These are phyloP conservation scores for Saccharomycopsis crataegensis DNA, from an alignment of 1,139 yeast species.

Conservation along the genomic window DNA sequence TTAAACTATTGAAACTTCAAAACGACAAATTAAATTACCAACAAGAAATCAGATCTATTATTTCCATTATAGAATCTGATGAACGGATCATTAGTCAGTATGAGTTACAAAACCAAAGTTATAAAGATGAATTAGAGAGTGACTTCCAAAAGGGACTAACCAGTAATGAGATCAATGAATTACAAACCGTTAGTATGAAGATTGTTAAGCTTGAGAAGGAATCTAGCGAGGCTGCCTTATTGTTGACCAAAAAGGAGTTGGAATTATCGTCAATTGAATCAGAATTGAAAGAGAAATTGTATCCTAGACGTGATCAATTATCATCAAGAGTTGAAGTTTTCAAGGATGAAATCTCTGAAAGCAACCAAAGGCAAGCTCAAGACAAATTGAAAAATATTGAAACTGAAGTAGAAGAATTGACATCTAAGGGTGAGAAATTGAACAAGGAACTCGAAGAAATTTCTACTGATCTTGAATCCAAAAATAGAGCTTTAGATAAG, in stretches of 20 bases:
- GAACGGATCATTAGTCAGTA: slow-evolving; percentile 24
- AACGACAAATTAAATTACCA: slow-evolving; percentile 36
- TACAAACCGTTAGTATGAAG: slow-evolving; percentile 34
- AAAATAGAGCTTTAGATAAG: slow-evolving; percentile 38
- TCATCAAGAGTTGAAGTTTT: background rate
- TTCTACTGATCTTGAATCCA: slow-evolving; percentile 26
- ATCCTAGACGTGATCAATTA: slow-evolving; percentile 30
- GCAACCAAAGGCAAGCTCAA: slow-evolving; percentile 1
- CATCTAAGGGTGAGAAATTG: slow-evolving; percentile 27
- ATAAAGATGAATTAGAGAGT: slow-evolving; percentile 43
- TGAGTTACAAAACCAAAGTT: slow-evolving; percentile 33
- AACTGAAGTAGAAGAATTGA: slow-evolving; percentile 30
- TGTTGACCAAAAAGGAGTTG: slow-evolving; percentile 44
- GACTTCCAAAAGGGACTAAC: slow-evolving; percentile 50
- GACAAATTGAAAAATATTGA: slow-evolving; percentile 22
- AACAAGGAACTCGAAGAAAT: slow-evolving; percentile 30
- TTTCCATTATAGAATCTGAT: slow-evolving; percentile 26
- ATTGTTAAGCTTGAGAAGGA: slow-evolving; percentile 37
- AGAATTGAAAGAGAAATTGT: slow-evolving; percentile 50
- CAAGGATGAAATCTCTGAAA: slow-evolving; percentile 12
- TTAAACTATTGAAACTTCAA: slow-evolving; percentile 36
- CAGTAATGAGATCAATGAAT: slow-evolving; percentile 35
- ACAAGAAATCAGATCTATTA: slow-evolving; percentile 34
- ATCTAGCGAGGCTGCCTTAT: slow-evolving; percentile 37
- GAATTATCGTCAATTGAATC: slow-evolving; percentile 45